phyloP scores from a whole-genome alignment of 2,329 filamentous ascomycete species.

The Neofusicoccum umdonicola region DNA sequence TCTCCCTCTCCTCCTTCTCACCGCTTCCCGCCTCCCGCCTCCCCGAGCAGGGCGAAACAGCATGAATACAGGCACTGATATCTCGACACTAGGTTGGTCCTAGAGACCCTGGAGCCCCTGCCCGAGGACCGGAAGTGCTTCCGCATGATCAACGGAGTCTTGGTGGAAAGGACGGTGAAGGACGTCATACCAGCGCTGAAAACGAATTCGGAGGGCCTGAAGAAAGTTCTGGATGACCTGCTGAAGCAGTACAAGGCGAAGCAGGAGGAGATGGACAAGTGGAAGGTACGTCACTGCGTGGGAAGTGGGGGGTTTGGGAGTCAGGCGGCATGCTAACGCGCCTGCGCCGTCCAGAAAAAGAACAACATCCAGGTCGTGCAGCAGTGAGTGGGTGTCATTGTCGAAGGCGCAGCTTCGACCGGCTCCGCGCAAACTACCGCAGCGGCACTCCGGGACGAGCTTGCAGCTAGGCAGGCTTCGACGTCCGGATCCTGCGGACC shows the following conservation, averaged over 20 bases:
- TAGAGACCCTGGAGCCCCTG: conserved; percentile 85
- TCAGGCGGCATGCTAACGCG: conserved; percentile 16
- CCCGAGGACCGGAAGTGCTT: conserved; percentile 90
- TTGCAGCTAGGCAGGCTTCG: neutral
- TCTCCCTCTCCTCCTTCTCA: conserved; percentile 20
- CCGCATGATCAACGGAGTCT: conserved; percentile 95
- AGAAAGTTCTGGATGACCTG: conserved; percentile 89
- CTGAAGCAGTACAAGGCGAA: conserved; percentile 95
- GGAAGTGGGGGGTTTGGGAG: neutral
- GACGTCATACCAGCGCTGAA: conserved; percentile 88
- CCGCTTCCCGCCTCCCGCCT: conserved; percentile 21
- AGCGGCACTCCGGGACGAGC: neutral
- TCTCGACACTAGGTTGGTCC: conserved; percentile 70
- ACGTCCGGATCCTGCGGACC: neutral
- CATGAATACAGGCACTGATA: neutral
- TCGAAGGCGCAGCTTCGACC: neutral
- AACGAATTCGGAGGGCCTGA: conserved; percentile 91
- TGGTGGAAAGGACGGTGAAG: conserved; percentile 89
- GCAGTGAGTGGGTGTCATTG: conserved; percentile 48
- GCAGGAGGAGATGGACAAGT: conserved; percentile 93
- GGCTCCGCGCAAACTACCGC: neutral
- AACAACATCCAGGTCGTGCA: conserved; percentile 86
- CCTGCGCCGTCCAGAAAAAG: conserved; percentile 64
- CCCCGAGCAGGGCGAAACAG: neutral
- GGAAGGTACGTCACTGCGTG: conserved; percentile 72